Evolutionary conservation across 2,329 filamentous ascomycete species (phyloP).

Genomic region (Botrytis porri): DNA sequence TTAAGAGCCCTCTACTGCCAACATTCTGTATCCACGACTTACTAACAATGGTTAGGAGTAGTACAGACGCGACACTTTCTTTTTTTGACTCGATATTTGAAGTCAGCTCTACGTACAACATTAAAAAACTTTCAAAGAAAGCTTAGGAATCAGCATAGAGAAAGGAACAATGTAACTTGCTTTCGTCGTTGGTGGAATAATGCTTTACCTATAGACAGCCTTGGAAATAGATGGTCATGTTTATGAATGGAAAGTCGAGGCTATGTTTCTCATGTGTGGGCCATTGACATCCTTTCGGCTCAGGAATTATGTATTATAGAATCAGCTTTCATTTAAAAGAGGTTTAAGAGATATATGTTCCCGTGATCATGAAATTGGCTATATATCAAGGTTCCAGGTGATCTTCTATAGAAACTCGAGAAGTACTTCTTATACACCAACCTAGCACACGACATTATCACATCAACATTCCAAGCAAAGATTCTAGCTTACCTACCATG

Average conservation of each 20-base stretch:
- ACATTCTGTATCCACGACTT: background rate
- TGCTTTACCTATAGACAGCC: background rate
- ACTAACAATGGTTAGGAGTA: background rate
- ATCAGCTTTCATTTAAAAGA: too few species aligned
- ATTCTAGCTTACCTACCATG: background rate
- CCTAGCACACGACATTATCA: background rate
- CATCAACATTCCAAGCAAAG: background rate
- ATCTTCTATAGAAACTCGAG: background rate
- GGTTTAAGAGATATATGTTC: too few species aligned
- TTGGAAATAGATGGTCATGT: background rate
- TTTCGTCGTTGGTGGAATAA: background rate
- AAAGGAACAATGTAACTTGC: background rate
- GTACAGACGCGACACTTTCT: background rate
- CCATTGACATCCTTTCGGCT: background rate
- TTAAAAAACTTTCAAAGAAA: background rate
- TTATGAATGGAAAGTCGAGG: background rate
- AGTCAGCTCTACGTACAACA: conserved; percentile 9
- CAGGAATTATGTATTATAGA: background rate
- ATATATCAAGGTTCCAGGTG: background rate
- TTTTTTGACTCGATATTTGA: conserved; percentile 15
- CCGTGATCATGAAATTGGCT: background rate
- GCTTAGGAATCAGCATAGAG: background rate
- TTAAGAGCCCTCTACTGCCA: background rate
- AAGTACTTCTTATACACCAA: background rate
- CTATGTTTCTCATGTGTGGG: background rate